phyloP scores from a whole-genome alignment of 306 rosid species.

The Gillenia trifoliata region DNA sequence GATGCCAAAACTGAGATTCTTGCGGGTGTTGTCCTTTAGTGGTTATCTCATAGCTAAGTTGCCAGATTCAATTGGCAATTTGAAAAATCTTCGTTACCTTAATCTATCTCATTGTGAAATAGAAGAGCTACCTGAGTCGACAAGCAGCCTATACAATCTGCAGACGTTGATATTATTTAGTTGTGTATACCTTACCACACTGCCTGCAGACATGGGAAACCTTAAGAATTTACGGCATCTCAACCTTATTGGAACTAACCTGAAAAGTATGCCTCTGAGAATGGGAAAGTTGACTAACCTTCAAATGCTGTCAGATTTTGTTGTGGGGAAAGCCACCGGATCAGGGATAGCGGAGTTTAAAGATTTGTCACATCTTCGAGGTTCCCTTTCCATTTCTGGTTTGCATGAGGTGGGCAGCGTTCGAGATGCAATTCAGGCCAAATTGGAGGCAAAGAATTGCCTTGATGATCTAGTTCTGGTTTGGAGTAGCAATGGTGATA shows the following conservation, averaged over 20 bases:
- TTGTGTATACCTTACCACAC: neutral
- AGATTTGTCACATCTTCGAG: constrained; percentile 1
- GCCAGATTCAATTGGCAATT: constrained; percentile 12
- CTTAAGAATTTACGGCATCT: constrained; percentile 20
- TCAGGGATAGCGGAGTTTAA: constrained; percentile 5
- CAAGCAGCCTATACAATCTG: constrained; percentile 12
- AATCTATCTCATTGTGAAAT: constrained; percentile 3
- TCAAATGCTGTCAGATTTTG: constrained; percentile 17
- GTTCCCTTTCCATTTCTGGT: constrained; percentile 2
- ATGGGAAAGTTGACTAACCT: constrained; percentile 17
- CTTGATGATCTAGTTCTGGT: constrained; percentile 1
- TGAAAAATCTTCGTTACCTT: neutral
- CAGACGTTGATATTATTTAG: constrained; percentile 4
- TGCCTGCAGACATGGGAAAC: constrained; percentile 5
- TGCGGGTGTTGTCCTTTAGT: constrained; percentile 7
- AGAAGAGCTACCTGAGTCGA: constrained; percentile 9
- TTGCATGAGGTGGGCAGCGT: neutral
- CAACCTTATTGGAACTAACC: constrained; percentile 4
- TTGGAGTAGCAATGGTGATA: constrained; percentile 8
- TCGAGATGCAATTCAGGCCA: constrained; percentile 4
- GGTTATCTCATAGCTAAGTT: constrained; percentile 9
- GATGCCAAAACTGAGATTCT: neutral
- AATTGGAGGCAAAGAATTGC: neutral
- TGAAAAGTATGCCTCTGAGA: constrained; percentile 19
- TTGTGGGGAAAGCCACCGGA: constrained; percentile 9